These are phyloP conservation scores for Colletotrichum sp. DNA, from an alignment of 2,329 filamentous ascomycete genomes.

Conservation along the genomic window DNA sequence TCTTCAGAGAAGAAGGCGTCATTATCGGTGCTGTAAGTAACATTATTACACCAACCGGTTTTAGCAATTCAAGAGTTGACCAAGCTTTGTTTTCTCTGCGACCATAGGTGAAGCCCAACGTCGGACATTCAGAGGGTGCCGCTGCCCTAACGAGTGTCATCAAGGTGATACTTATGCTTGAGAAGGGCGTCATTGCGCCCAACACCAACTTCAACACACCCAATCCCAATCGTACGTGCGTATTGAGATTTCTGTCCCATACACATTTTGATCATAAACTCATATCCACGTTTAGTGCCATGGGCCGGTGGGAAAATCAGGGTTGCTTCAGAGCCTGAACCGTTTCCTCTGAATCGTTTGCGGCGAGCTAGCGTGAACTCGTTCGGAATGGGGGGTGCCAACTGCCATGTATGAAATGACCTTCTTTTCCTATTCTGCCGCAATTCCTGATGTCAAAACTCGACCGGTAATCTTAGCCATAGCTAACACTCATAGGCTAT, in stretches of 20 bases:
- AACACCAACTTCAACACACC: conserved; percentile 16
- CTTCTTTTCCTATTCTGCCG: background rate
- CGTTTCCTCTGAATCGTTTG: conserved; percentile 28
- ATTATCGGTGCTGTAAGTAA: conserved; percentile 32
- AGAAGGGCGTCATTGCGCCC: conserved; percentile 3
- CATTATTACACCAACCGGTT: background rate
- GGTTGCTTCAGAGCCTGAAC: conserved; percentile 26
- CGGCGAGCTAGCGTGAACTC: conserved; percentile 38
- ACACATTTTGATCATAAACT: background rate
- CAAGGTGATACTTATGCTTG: conserved; percentile 32
- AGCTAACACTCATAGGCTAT: background rate
- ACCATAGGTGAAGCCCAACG: conserved; percentile 36
- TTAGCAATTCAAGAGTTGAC: background rate
- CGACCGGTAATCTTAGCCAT: background rate
- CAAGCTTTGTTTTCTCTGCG: background rate
- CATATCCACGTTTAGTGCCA: background rate
- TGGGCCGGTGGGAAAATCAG: conserved; percentile 22
- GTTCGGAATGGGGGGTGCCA: conserved; percentile 36
- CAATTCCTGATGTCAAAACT: background rate
- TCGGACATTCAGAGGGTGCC: conserved; percentile 41
- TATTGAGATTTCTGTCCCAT: background rate
- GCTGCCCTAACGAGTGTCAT: conserved; percentile 34
- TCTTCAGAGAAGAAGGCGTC: conserved; percentile 31
- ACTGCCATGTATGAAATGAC: background rate
- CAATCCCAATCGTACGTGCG: conserved; percentile 7